Percentiles rank a stretch among this genome's conserved stretches.
These are phyloP conservation scores for Candida caryicola DNA, from an alignment of 805 yeast genomes.

Conservation along the genomic window DNA sequence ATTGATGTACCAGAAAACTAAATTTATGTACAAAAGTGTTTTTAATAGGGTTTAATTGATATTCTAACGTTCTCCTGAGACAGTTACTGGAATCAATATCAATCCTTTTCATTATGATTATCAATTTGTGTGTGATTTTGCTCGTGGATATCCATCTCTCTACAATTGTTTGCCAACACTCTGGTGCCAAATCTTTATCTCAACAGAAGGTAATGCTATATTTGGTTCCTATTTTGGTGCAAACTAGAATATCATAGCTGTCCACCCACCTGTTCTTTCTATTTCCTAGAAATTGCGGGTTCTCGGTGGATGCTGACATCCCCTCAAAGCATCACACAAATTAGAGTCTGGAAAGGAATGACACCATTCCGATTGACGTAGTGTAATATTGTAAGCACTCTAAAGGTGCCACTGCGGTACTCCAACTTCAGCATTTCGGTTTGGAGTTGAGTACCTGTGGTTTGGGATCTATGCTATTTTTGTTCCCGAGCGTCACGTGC, in stretches of 20 bases:
- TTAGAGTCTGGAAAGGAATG: too few species aligned
- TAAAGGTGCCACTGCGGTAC: too few species aligned
- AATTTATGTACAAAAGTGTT: slow-evolving; percentile 40
- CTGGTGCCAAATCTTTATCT: slow-evolving; percentile 15
- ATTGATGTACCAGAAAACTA: slow-evolving; percentile 87
- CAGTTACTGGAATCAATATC: too few species aligned
- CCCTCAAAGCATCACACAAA: not conserved
- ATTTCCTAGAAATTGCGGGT: not conserved
- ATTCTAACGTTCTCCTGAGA: slow-evolving; percentile 6
- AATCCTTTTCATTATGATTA: slow-evolving; percentile 1
- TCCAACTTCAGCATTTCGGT: too few species aligned
- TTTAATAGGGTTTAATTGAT: slow-evolving; percentile 31
- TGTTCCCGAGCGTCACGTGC: not conserved
- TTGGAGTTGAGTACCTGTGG: too few species aligned
- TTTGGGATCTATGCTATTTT: too few species aligned
- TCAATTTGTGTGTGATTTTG: too few species aligned
- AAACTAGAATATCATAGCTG: slow-evolving; percentile 15
- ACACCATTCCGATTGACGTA: too few species aligned
- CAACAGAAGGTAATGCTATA: slow-evolving; percentile 6
- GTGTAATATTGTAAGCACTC: too few species aligned
- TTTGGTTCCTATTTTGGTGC: slow-evolving; percentile 20
- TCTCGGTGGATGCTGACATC: not conserved
- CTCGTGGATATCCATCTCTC: too few species aligned
- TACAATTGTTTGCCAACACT: slow-evolving; percentile 16
- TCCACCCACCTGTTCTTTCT: slow-evolving; percentile 15